Base-by-base conservation (phyloP, 306 rosid genomes). In the Fragaria iinumae region DNA sequence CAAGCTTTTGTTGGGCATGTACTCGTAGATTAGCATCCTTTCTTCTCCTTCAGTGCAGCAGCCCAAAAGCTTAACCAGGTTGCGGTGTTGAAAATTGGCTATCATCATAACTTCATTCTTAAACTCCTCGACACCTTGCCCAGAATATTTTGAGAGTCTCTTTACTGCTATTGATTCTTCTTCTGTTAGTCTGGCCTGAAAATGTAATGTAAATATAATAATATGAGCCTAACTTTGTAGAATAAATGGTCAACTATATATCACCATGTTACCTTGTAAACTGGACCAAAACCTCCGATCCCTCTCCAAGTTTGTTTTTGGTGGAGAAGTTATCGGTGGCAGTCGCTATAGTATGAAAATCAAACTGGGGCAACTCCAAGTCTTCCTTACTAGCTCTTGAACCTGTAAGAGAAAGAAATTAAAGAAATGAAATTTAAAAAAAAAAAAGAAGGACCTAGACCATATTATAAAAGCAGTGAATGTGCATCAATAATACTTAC, bases 331-430 rank as follows among this genome's bases (percentile, higher is more conserved):
- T 20, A 66, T 59, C n/a, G 2, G 93, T 85, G 43, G 90, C 89
- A 21, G 76, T 50, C 56, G 75, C 82, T 72, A 81, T 73, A 65
- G 83, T 79, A 67, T 81, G 56, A 73, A 84, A 79, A 67, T 84
- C 87, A 71, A 79, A 86, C 45, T 69, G 75, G 56, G 89, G 90
- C 56, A 89, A 70, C 70, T 89, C 88, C 56, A 86, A 45, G 10
- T 55, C 78, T 67, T 80, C 84, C 43, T 14, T 71, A 67, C 21
- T 48, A 75, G 16, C 74, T 53, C 60, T 20, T 76, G 60, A 27
- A 69, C 57, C 83, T 52, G 73, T 68, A 43, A 48, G 20, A 20
- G 25, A 53, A 53, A 53, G 49, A 45, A 45, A 11, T n/a, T n/a
- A n/a, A n/a, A 18, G 0, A 16, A 50, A 16, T 16, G 4, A 17